Conservation (phyloP, 2,329 filamentous ascomycete species). For the Aspergillus luchuensis region DNA sequence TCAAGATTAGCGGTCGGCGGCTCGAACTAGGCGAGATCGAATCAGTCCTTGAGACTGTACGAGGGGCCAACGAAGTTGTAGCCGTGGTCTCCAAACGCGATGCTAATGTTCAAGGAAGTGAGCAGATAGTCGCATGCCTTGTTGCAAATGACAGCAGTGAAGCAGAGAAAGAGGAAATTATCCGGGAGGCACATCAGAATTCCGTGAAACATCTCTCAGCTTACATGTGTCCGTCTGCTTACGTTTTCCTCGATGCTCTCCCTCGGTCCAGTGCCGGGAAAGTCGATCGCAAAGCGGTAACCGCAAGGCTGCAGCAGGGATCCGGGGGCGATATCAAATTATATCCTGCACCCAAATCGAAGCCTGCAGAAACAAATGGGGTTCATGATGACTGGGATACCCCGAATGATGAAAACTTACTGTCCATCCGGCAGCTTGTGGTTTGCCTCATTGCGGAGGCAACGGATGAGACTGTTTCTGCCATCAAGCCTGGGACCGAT, state of each 20-base stretch:
- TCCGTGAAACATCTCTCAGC: conserved; percentile 20
- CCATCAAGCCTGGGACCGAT: conserved; percentile 20
- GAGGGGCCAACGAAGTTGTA: conserved; percentile 27
- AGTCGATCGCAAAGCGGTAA: conserved; percentile 28
- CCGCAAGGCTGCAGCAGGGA: conserved; percentile 13
- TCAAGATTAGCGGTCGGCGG: conserved; percentile 82
- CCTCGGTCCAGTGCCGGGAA: conserved; percentile 32
- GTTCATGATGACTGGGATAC: conserved; percentile 12
- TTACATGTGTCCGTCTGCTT: conserved; percentile 31
- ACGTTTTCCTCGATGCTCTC: conserved; percentile 24
- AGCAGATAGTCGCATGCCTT: conserved; percentile 31
- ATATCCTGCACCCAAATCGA: conserved; percentile 3
- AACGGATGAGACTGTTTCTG: conserved; percentile 16
- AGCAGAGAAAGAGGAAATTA: conserved; percentile 14
- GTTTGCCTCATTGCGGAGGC: conserved; percentile 20
- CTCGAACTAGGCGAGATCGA: conserved; percentile 79
- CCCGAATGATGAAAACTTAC: conserved; percentile 2
- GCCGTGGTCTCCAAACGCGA: conserved; percentile 25
- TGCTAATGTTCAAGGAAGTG: conserved; percentile 20
- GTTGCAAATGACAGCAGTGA: conserved; percentile 18
- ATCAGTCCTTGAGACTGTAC: conserved; percentile 28
- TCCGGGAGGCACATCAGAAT: conserved; percentile 18
- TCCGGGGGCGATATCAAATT: conserved; percentile 6
- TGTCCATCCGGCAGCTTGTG: conserved; percentile 18
- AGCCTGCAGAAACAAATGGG: not conserved